Percentiles rank a stretch among this genome's conserved stretches.
These are phyloP conservation scores for Cryptosporidium andersoni DNA, from an alignment of 169 alveolate species.

Conservation along the genomic window DNA sequence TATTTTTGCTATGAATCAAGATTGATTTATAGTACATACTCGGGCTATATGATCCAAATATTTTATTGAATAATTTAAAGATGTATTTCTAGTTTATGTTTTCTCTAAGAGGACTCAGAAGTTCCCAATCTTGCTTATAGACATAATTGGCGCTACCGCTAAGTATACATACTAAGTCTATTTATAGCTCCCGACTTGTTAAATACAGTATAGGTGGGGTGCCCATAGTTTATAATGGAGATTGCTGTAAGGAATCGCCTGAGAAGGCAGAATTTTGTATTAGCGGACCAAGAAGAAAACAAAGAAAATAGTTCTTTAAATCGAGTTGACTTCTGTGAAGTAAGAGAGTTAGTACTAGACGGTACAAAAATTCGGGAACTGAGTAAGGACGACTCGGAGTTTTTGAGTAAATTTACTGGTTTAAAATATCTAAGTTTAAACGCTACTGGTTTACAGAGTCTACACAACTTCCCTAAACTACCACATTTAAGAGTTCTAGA, in stretches of 20 bases:
- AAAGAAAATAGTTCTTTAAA: constrained; percentile 30
- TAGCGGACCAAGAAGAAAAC: constrained; percentile 65
- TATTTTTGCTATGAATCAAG: constrained; percentile 13
- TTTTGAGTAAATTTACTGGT: constrained; percentile 79
- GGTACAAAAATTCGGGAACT: constrained; percentile 82
- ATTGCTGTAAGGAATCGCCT: constrained; percentile 67
- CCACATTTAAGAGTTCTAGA: constrained; percentile 84
- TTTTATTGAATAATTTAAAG: neutral
- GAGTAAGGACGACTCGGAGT: constrained; percentile 79
- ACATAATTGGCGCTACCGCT: too few species aligned
- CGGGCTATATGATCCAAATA: neutral
- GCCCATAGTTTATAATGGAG: constrained; percentile 31
- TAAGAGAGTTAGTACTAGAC: constrained; percentile 83
- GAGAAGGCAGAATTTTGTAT: constrained; percentile 57
- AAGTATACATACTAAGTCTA: too few species aligned
- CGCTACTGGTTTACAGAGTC: constrained; percentile 86
- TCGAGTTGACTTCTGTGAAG: constrained; percentile 61
- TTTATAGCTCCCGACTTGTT: too few species aligned
- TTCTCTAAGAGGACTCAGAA: neutral
- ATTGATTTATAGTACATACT: neutral
- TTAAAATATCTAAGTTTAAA: constrained; percentile 84
- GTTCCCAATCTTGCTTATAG: neutral
- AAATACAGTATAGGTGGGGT: constrained; percentile 29
- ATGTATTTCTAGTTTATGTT: neutral
- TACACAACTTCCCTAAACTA: constrained; percentile 82